phyloP scores from a whole-genome alignment of 768 basidiomycete genomes.

The Naganishia friedmannii region DNA sequence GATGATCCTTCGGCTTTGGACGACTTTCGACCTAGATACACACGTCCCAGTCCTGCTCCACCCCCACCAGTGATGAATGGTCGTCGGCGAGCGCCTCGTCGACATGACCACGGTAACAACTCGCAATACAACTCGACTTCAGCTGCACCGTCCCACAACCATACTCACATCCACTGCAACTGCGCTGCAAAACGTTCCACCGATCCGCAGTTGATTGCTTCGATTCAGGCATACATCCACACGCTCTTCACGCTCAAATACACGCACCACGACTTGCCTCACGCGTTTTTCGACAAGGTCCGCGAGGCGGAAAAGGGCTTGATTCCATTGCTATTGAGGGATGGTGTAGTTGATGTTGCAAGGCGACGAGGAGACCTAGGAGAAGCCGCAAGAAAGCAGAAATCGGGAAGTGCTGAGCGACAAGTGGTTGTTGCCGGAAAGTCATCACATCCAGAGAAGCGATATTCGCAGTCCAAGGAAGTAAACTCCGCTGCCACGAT shows the following conservation, averaged over 20 bases:
- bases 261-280: constrained; percentile 19
- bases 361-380: constrained; percentile 13
- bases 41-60: constrained; percentile 13
- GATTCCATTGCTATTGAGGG: constrained; percentile 15
- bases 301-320: constrained; percentile 20
- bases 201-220: constrained; percentile 9
- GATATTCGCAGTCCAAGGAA: neutral
- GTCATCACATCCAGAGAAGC: neutral
- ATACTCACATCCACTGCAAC: constrained; percentile 16
- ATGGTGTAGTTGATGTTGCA: constrained; percentile 18
- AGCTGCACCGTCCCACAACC: neutral
- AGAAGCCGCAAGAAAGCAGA: neutral
- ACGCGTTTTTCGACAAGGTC: constrained; percentile 18
- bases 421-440: constrained; percentile 8
- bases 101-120: neutral
- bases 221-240: constrained; percentile 18
- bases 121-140: neutral
- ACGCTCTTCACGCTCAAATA: constrained; percentile 23
- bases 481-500: neutral
- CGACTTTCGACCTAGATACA: constrained; percentile 19
- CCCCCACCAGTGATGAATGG: constrained; percentile 5
- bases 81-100: constrained; percentile 1
- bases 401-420: neutral
- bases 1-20: constrained; percentile 18
- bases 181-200: constrained; percentile 18